Conservation (phyloP, 1,284 basidiomycete species). For the Porogramme epimiltina region DNA sequence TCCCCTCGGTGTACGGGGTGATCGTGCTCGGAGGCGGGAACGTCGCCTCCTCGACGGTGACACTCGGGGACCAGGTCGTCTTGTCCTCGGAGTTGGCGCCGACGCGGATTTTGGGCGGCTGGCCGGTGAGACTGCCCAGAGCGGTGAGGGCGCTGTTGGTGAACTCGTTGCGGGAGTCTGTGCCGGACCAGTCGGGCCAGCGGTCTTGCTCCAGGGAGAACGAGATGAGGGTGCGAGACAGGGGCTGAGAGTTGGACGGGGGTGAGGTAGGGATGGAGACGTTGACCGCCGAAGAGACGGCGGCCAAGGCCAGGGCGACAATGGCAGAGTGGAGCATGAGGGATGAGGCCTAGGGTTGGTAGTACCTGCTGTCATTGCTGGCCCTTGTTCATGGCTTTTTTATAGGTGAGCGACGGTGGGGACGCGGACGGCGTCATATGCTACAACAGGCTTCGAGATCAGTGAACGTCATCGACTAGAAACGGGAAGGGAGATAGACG, state of each 20-base stretch:
- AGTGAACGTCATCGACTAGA: no score
- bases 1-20: conserved; percentile 66
- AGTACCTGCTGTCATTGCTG: no score
- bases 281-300: conserved; percentile 14
- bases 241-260: conserved; percentile 24
- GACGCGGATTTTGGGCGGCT: conserved; percentile 58
- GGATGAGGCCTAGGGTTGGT: no score
- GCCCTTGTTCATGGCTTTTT: no score
- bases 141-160: conserved; percentile 60
- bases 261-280: conserved; percentile 27
- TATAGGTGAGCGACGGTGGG: no score
- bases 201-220: conserved; percentile 72
- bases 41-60: conserved; percentile 41
- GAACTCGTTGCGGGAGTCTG: conserved; percentile 50
- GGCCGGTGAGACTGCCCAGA: conserved; percentile 52
- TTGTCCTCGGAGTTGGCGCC: conserved; percentile 67
- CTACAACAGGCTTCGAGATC: no score
- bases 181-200: conserved; percentile 66
- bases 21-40: conserved; percentile 50
- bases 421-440: no score
- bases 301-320: background rate
- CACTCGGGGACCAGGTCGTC: conserved; percentile 34
- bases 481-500: no score
- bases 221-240: conserved; percentile 46
- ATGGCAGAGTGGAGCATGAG: background rate